A percentile compares a stretch with the other conserved stretches of the same genome.
Evolutionary conservation across 2,329 filamentous ascomycete species (phyloP).

Genomic region (Botryotinia globosa): DNA sequence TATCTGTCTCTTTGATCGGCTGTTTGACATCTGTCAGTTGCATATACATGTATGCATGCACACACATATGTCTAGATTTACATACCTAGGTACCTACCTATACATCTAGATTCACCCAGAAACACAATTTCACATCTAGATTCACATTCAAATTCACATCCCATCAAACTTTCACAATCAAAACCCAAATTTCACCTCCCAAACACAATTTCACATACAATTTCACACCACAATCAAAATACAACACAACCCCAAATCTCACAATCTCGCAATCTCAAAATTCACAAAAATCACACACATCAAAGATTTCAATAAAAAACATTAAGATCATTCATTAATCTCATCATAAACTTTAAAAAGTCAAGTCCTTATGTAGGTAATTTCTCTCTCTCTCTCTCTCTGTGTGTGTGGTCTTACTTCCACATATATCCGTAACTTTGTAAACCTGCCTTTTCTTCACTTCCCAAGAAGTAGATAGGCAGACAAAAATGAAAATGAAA

Average conservation of each 20-base stretch:
- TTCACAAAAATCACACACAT: neutral
- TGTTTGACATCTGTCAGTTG: neutral
- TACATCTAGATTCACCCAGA: neutral
- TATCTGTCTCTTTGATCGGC: neutral
- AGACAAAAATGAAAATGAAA: neutral
- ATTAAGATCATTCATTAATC: slow-evolving; percentile 19
- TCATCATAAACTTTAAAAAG: slow-evolving; percentile 15
- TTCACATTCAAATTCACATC: no score
- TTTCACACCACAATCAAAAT: no score
- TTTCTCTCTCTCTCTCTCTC: slow-evolving; percentile 4
- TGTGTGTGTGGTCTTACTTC: neutral
- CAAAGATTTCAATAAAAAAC: neutral
- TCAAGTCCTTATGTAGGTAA: neutral
- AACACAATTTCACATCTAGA: neutral
- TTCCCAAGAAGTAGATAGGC: neutral
- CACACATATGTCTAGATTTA: no score
- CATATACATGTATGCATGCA: neutral
- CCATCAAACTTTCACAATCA: no score
- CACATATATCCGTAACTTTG: slow-evolving; percentile 6
- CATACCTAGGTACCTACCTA: no score
- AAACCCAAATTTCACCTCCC: no score
- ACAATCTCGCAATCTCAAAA: neutral
- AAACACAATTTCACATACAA: no score
- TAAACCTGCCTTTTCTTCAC: neutral
- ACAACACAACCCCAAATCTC: neutral